Base-by-base conservation (phyloP, 345 rosid species). In the Turritis glabra region DNA sequence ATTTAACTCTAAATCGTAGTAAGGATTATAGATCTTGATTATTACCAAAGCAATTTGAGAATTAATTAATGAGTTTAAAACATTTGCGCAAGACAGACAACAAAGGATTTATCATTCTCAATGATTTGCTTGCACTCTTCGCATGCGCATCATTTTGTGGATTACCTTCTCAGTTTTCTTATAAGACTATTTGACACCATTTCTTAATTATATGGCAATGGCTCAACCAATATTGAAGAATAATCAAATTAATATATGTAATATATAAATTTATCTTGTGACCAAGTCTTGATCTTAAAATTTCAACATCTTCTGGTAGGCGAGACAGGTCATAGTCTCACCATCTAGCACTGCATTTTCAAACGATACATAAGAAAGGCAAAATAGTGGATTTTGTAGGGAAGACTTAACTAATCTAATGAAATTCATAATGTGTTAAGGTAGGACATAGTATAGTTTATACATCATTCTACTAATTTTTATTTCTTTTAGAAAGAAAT, bases 61-160 rank as follows among this genome's bases (percentile, higher is more conserved):
- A 57, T 57, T 55, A 56, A 13, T 18, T 57, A 57, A 9, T 57
- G 14, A 46, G 30, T 25, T 23, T 37, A 15, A 26, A 59, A 43
- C 57, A 55, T 62, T 40, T 50, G 52, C 32, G 33, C 53, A 72
- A 51, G 53, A 62, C 61, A 51, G 53, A 62, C 61, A 62, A 29
- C 67, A 71, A 50, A 44, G 13, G 35, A 15, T 62, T 41, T 48
- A 71, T 64, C 18, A 54, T 64, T 30, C 26, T 54, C 64, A 73
- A 33, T 74, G 58, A 74, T 74, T 73, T 47, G 58, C 8, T 55
- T 73, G 47, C 64, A 54, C 58, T 54, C 59, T 74, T 74, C 32
- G 72, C 77, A 74, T 74, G 78, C 59, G 78, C 59, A 37, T 56
- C 26, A 65, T 65, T 60, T 23, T 74, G 66, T 56, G 41, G 59